Evolutionary conservation across 2,329 filamentous ascomycete genomes (phyloP).

Genomic region (Talaromyces funiculosus): DNA sequence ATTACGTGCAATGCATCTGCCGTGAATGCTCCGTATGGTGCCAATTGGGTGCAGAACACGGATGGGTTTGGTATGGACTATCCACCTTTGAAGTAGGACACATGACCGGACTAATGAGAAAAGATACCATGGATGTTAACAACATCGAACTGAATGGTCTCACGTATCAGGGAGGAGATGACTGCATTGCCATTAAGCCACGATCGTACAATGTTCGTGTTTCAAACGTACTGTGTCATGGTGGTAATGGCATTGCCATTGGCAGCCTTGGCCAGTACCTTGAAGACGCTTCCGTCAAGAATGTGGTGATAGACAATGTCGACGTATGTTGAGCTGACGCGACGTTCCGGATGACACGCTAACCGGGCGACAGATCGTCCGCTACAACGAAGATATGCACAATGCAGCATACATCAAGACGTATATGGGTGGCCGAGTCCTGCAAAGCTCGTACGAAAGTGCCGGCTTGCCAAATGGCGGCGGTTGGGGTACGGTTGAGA

Average conservation of each 20-base stretch:
- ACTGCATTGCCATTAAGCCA: constrained; percentile 58
- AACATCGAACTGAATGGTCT: constrained; percentile 49
- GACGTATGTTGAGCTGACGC: constrained; percentile 15
- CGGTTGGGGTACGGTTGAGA: constrained; percentile 50
- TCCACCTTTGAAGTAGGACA: background rate
- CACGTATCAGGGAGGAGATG: constrained; percentile 53
- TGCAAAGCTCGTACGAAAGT: constrained; percentile 46
- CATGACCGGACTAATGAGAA: background rate
- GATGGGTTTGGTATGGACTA: constrained; percentile 44
- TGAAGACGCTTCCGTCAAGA: constrained; percentile 48
- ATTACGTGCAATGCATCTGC: constrained; percentile 49
- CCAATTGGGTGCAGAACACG: constrained; percentile 55
- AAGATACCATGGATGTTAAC: constrained; percentile 50
- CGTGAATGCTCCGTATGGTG: constrained; percentile 45
- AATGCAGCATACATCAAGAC: constrained; percentile 53
- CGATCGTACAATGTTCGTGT: constrained; percentile 55
- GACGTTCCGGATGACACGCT: background rate
- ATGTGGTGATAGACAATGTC: constrained; percentile 46
- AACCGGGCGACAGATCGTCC: constrained; percentile 30
- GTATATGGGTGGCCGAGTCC: constrained; percentile 47
- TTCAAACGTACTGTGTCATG: constrained; percentile 51
- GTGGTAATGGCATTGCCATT: constrained; percentile 49
- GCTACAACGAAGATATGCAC: constrained; percentile 44
- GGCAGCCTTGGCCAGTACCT: constrained; percentile 53
- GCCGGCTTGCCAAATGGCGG: constrained; percentile 46